Base-by-base conservation (phyloP, 495 filamentous ascomycete species). In the Amorphotheca resinae region DNA sequence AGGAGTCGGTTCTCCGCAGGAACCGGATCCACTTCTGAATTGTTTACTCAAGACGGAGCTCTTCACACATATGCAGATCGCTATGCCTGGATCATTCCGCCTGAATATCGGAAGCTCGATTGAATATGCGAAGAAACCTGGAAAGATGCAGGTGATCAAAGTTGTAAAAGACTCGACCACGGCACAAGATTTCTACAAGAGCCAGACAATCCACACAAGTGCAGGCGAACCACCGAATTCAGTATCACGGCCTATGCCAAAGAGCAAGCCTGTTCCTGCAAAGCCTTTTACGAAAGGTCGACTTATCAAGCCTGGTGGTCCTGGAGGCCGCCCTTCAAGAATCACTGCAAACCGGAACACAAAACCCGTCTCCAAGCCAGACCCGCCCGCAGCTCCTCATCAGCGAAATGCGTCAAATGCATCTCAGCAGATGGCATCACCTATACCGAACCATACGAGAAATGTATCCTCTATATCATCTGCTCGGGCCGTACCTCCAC, bases 81-180 rank as follows among this genome's bases (percentile, higher is more conserved):
- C 69, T 28, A 77, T 86, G 59, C 84, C 80, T 0, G 75, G 81
- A 7, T 44, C 48, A 14, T 68, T 91, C 54, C 83, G 82, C 56
- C 59, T 98, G 43, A 85, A 82, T 66, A 84, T 98, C 45, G 75
- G 66, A 12, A 78, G 88, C 22, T 72, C 72, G 1, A 88, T 99
- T 56, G 86, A 95, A 57, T 99, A 91, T 61, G 87, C 88, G 55
- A 99, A 96, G 74, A 99, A 99, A 65, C 93, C 93, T 2, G 86
- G 87, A 25, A 99, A 99, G 67, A 71, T 83, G 54, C 77, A 85
- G 33, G 53, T 72, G 2, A 79, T 99, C 50, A 96, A 96, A 68
- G 82, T 79, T 1, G 55, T 94, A 46, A 95, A 93, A 61, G 93
- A 99, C 56, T 64, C 70, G 1, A 75, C 84, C 4, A 62, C 67